Base-by-base conservation (phyloP, 257 asterid species). In the Thymus quinquecostatus region DNA sequence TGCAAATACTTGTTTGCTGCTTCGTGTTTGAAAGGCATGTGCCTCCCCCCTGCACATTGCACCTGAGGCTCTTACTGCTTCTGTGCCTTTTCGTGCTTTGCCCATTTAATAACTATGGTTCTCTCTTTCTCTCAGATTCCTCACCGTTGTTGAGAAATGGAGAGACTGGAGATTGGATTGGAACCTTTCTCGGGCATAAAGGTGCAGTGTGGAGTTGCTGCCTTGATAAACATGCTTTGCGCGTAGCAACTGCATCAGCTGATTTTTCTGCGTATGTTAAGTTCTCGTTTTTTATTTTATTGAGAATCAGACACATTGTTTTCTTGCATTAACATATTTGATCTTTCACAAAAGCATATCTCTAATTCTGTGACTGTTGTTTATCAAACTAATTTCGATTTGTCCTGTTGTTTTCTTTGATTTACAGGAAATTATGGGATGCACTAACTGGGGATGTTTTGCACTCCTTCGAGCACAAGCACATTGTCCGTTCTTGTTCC, bases 191-290 rank as follows among this genome's bases (percentile, higher is more conserved):
- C 75, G 99, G 99, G 75, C 98, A 94, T 82, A 94, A 94, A 77
- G 99, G 99, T 74, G 99, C 99, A 44, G 99, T 94, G 57, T 94
- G 98, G 99, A 86, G 97, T 83, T 84, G 93, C 82, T 84, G 96
- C 85, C 79, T 94, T 66, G 98, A 89, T 84, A 94, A 89, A 74
- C 81, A 83, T 71, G 99, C 95, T 55, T 80, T 94, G 57, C 98
- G 94, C 57, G 97, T 96, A 68, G 99, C 98, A 64, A 85, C 99
- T 66, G 98, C 96, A 2, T 89, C 99, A 66, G 98, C 98, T 56
- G 99, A 94, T 86, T 92, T 94, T 76, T 89, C 95, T 74, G 97
- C 98, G 97, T 94, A 81, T 75, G 97, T 82, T 66, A 51, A 57
- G 34, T 49, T 57, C 30, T 8, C 27, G 6, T 36, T 51, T 68